phyloP scores from a whole-genome alignment of 495 filamentous ascomycete genomes.

The Xylaria palmicola region DNA sequence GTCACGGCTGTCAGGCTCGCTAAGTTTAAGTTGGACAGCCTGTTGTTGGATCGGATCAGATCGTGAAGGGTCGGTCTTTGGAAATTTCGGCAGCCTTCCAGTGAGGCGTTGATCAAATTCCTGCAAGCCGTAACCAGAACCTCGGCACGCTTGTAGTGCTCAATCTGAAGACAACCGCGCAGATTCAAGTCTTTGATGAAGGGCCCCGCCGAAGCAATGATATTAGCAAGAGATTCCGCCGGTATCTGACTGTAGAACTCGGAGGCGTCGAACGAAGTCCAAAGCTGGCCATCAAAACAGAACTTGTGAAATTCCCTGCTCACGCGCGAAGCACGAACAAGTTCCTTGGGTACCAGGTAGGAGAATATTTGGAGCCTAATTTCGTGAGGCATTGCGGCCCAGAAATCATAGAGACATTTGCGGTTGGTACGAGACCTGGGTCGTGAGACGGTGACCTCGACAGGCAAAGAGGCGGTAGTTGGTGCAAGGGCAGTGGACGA shows the following conservation, averaged over 20 bases:
- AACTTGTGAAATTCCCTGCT: constrained; percentile 77
- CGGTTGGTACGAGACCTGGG: constrained; percentile 32
- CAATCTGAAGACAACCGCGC: constrained; percentile 61
- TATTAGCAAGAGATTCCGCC: constrained; percentile 75
- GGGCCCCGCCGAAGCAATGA: constrained; percentile 80
- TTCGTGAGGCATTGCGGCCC: constrained; percentile 78
- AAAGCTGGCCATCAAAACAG: constrained; percentile 95
- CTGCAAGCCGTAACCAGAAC: constrained; percentile 74
- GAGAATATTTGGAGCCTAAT: constrained; percentile 74
- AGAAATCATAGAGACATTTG: constrained; percentile 64
- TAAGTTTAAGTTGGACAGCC: constrained; percentile 79
- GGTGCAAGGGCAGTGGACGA: constrained; percentile 26
- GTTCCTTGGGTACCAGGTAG: constrained; percentile 75
- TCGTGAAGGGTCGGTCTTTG: constrained; percentile 69
- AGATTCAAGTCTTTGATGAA: constrained; percentile 88
- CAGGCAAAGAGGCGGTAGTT: constrained; percentile 61
- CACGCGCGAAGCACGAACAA: constrained; percentile 78
- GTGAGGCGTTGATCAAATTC: constrained; percentile 81
- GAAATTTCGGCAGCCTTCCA: constrained; percentile 89
- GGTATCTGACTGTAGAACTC: constrained; percentile 87
- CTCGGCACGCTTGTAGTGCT: constrained; percentile 74
- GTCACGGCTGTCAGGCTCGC: constrained; percentile 76
- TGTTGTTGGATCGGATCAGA: constrained; percentile 74
- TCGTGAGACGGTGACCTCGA: constrained; percentile 49
- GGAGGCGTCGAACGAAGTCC: constrained; percentile 79